Evolutionary conservation across 1,284 basidiomycete species (phyloP).

Genomic region (Rhodotorula sp.): DNA sequence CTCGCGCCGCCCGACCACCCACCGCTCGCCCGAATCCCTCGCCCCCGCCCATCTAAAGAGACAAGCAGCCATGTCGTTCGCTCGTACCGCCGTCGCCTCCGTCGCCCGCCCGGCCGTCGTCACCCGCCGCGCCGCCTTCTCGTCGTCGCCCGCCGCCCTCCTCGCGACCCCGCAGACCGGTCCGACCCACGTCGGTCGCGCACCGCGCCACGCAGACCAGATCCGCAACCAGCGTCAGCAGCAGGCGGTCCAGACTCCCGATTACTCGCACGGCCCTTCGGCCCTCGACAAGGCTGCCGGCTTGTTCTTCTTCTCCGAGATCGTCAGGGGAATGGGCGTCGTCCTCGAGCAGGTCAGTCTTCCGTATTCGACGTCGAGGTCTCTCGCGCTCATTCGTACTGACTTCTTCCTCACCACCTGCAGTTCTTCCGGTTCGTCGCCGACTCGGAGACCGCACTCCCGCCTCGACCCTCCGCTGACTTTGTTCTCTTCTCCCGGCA

Average conservation of each 20-base stretch:
- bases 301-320: conserved; percentile 98
- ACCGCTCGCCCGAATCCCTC: neutral
- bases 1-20: neutral
- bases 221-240: conserved; percentile 19
- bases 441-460: neutral
- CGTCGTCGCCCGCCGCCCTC: conserved; percentile 1
- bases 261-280: conserved; percentile 62
- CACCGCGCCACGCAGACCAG: conserved; percentile 17
- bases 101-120: conserved; percentile 1
- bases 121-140: neutral
- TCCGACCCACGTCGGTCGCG: conserved; percentile 14
- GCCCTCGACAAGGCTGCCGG: conserved; percentile 94
- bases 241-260: conserved; percentile 42
- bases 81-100: no score
- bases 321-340: conserved; percentile 97
- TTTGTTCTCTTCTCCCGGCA: neutral
- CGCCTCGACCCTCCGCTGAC: neutral
- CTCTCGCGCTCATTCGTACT: neutral
- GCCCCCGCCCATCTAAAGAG: neutral
- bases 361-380: conserved; percentile 46
- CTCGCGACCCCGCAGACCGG: conserved; percentile 39
- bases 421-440: conserved; percentile 43
- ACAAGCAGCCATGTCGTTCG: neutral
- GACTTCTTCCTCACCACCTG: neutral
- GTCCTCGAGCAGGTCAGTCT: conserved; percentile 84